Percentiles rank a stretch among this genome's conserved stretches.
Conservation (phyloP, 495 filamentous ascomycete genomes). For the Annulohypoxylon moriforme region DNA sequence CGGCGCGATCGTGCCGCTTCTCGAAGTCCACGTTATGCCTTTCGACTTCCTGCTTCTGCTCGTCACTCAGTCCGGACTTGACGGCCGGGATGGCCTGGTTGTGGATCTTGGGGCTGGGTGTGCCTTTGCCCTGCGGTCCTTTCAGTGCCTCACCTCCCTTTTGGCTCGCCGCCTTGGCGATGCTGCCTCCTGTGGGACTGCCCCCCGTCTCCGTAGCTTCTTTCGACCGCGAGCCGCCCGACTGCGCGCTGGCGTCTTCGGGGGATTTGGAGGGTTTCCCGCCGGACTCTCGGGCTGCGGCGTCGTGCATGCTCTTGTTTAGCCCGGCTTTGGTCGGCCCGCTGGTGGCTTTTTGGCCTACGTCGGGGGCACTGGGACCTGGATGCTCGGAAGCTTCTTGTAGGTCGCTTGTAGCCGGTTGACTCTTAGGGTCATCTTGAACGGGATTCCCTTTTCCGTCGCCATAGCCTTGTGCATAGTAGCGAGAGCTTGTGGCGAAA, state of each 20-base stretch:
- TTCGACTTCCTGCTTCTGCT: constrained; percentile 63
- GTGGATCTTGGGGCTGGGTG: constrained; percentile 59
- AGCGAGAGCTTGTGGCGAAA: constrained; percentile 27
- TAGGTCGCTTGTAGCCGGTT: constrained; percentile 37
- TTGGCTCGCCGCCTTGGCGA: constrained; percentile 50
- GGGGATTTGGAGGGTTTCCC: constrained; percentile 39
- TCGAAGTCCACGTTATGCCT: constrained; percentile 65
- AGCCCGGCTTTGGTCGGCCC: constrained; percentile 43
- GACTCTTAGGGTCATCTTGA: constrained; percentile 47
- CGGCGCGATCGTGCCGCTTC: constrained; percentile 56
- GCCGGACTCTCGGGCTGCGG: constrained; percentile 28
- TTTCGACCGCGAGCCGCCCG: constrained; percentile 59
- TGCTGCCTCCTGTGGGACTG: constrained; percentile 46
- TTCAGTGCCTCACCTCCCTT: constrained; percentile 56
- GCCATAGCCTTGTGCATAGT: constrained; percentile 46
- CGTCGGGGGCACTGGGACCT: constrained; percentile 47
- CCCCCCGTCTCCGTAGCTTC: constrained; percentile 54
- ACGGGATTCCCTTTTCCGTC: constrained; percentile 51
- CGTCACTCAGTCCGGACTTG: constrained; percentile 53
- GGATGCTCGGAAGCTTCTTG: constrained; percentile 51
- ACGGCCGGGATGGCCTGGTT: constrained; percentile 52
- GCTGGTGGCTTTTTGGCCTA: constrained; percentile 44
- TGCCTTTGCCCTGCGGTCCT: constrained; percentile 52
- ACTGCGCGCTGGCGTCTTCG: constrained; percentile 56
- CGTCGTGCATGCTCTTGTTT: constrained; percentile 43